These are phyloP conservation scores for Rhynchospora pubera DNA, from an alignment of 176 grass and related monocot species.

Conservation along the genomic window DNA sequence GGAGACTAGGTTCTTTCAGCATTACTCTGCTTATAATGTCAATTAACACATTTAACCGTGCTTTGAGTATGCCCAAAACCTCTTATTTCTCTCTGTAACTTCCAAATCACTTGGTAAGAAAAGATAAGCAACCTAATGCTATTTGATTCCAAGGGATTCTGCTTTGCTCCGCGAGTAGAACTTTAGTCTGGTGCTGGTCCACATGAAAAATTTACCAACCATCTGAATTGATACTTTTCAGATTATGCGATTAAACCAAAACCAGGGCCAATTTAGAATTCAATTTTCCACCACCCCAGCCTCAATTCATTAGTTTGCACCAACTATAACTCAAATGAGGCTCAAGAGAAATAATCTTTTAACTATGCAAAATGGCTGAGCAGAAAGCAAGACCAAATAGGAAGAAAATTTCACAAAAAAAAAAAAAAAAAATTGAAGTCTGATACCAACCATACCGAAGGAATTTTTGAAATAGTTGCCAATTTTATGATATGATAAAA, in stretches of 20 bases:
- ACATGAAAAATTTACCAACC: neutral
- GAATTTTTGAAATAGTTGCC: neutral
- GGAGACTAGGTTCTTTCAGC: neutral
- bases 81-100: neutral
- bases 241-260: neutral
- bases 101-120: neutral
- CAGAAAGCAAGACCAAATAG: neutral
- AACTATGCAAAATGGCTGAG: neutral
- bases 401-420: neutral
- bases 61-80: neutral
- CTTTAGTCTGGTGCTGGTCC: neutral
- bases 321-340: neutral
- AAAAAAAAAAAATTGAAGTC: neutral
- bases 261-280: neutral
- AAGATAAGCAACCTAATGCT: neutral
- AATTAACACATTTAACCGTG: neutral
- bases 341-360: neutral
- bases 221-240: neutral
- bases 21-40: neutral
- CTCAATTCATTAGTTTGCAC: neutral
- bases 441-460: neutral
- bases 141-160: neutral
- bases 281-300: neutral
- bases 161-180: neutral
- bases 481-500: neutral